Evolutionary conservation across 441 rosid genomes (phyloP).

Genomic region (Erysimum cheiri): DNA sequence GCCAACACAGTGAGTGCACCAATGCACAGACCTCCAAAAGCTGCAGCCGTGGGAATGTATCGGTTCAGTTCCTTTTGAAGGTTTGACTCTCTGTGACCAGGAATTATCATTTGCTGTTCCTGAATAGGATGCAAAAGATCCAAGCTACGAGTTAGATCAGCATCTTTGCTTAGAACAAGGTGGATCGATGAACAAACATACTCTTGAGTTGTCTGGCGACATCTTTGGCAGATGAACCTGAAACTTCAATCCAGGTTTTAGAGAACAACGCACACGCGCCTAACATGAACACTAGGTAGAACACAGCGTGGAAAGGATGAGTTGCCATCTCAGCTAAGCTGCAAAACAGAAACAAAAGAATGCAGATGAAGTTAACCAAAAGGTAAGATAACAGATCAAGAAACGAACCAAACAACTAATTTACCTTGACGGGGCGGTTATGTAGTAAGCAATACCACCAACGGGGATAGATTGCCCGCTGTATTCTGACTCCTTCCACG

Average conservation of each 20-base stretch:
- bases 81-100: conserved; percentile 88
- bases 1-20: conserved; percentile 77
- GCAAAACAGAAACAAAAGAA: conserved; percentile 26
- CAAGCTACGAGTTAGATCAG: neutral
- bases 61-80: conserved; percentile 81
- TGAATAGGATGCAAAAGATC: conserved; percentile 20
- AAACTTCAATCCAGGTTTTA: conserved; percentile 91
- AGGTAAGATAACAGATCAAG: conserved; percentile 1
- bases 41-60: conserved; percentile 82
- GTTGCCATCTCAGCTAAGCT: conserved; percentile 77
- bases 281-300: conserved; percentile 74
- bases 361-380: conserved; percentile 14
- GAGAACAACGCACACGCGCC: conserved; percentile 72
- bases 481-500: conserved; percentile 87
- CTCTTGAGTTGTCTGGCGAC: conserved; percentile 52
- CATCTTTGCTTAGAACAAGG: conserved; percentile 47
- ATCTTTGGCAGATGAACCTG: conserved; percentile 87
- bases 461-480: conserved; percentile 83
- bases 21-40: conserved; percentile 71
- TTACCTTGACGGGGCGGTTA: conserved; percentile 70
- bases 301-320: conserved; percentile 91
- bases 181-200: conserved; percentile 1
- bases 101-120: conserved; percentile 98
- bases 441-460: conserved; percentile 72
- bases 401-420: neutral